These are phyloP conservation scores for Nicotiana obtusifolia DNA, from an alignment of 257 asterid genomes.

Conservation along the genomic window DNA sequence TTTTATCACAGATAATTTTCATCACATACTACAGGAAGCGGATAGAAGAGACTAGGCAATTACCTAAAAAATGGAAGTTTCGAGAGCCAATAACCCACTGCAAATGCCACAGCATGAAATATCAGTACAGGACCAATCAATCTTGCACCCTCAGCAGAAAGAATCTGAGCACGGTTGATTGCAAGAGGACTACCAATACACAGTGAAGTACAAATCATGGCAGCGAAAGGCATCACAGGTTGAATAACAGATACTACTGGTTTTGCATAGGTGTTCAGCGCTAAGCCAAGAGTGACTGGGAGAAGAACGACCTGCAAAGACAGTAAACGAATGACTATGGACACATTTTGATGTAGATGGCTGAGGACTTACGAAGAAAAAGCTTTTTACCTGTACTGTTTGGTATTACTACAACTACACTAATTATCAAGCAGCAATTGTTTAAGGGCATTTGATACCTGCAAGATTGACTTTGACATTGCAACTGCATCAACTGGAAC, in stretches of 20 bases:
- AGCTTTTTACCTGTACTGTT: background rate
- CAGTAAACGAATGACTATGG: background rate
- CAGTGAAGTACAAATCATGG: conserved; percentile 90
- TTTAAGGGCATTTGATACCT: conserved; percentile 38
- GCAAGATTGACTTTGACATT: conserved; percentile 94
- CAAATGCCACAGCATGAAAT: conserved; percentile 77
- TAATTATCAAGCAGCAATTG: background rate
- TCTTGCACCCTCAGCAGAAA: conserved; percentile 70
- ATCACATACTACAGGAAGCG: background rate
- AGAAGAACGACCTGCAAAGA: conserved; percentile 79
- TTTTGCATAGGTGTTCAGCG: conserved; percentile 75
- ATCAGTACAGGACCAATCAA: conserved; percentile 74
- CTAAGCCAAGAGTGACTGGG: conserved; percentile 73
- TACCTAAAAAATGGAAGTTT: conserved; percentile 72
- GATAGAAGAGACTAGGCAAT: conserved; percentile 9
- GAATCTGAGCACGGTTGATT: conserved; percentile 73
- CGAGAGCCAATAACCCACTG: conserved; percentile 86
- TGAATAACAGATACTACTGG: conserved; percentile 76
- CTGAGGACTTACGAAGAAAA: background rate
- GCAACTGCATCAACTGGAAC: conserved; percentile 94
- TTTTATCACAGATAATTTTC: background rate
- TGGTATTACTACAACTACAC: background rate
- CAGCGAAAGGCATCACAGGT: conserved; percentile 92
- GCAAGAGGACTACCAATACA: conserved; percentile 99
- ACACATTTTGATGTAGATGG: background rate